Base-by-base conservation (phyloP, 2,329 filamentous ascomycete genomes). In the Colletotrichum horii region DNA sequence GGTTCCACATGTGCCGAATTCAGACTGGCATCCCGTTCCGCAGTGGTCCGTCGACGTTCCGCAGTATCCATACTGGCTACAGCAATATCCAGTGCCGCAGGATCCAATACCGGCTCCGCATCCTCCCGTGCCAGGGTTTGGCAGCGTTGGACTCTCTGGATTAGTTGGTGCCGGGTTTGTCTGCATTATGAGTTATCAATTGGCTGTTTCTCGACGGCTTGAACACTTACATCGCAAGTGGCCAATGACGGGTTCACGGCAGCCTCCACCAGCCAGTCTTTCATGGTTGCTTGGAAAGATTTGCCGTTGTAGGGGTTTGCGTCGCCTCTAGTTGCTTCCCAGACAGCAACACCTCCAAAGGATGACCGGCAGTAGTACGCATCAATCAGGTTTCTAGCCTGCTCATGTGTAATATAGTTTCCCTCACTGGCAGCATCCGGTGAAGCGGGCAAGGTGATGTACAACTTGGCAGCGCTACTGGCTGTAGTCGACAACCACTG, bases 271-370 rank as follows among this genome's bases (percentile, higher is more conserved):
- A 76, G 58, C 74, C 70, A 76, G 19, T 65, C 24, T 28, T 76
- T 76, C 74, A 76, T 76, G 3, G 66, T 67, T 19, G 74, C 74
- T 26, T 76, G 74, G 65, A 76, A 76, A 6, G 74, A 76, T 60
- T 55, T 76, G 70, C 74, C 74, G 16, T 76, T 76, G 36, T 75
- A 77, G 4, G 52, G 75, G 48, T 77, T 77, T 6, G 16, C 65
- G 26, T 75, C 68, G 8, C 74, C 75, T 22, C 71, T 71, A 3
- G 81, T 80, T 30, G 81, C 82, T 34, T 84, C 82, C 79, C 79
- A 83, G 8, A 84, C 48, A 69, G 82, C 82, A 34, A 82, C 75
- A 69, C 82, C 82, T 1, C 79, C 82, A 48, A 84, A 82, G 15
- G 80, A 76, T 6, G 70, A 11, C 3, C 78, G 73, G 24, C 72